These are phyloP conservation scores for Cenchrus fungigraminus DNA, from an alignment of 176 grass and related monocot species.

Conservation along the genomic window DNA sequence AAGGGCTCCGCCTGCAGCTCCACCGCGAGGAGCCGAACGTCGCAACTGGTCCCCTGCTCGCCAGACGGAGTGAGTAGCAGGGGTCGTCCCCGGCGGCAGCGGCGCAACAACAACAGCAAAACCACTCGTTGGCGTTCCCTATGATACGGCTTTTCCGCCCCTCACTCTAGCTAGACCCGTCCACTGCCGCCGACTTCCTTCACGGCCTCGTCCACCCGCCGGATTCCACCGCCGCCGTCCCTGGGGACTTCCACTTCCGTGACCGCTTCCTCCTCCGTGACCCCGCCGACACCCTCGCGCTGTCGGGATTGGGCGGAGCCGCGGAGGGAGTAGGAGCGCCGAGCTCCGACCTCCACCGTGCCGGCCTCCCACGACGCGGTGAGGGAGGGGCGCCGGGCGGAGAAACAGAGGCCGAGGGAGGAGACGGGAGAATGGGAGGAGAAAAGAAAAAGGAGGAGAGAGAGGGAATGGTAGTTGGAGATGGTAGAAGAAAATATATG, in stretches of 20 bases:
- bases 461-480: no score
- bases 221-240: conserved; percentile 39
- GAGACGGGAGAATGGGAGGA: no score
- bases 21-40: no score
- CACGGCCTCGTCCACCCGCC: conserved; percentile 44
- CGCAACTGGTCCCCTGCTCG: no score
- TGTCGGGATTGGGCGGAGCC: conserved; percentile 41
- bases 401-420: no score
- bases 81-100: conserved; percentile 39
- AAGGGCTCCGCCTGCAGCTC: no score
- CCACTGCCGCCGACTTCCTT: conserved; percentile 36
- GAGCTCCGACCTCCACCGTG: no score
- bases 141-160: conserved; percentile 95
- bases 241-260: conserved; percentile 85
- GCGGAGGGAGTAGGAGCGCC: no score
- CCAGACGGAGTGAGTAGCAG: neutral
- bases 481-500: no score
- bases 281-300: conserved; percentile 77
- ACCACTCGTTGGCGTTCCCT: conserved; percentile 88
- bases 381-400: no score
- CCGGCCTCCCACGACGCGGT: no score
- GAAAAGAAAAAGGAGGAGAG: no score
- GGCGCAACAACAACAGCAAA: conserved; percentile 26
- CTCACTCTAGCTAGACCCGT: conserved; percentile 73
- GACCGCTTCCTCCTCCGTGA: conserved; percentile 81